phyloP scores from a whole-genome alignment of 2,329 filamentous ascomycete species.

The Metarhizium album region DNA sequence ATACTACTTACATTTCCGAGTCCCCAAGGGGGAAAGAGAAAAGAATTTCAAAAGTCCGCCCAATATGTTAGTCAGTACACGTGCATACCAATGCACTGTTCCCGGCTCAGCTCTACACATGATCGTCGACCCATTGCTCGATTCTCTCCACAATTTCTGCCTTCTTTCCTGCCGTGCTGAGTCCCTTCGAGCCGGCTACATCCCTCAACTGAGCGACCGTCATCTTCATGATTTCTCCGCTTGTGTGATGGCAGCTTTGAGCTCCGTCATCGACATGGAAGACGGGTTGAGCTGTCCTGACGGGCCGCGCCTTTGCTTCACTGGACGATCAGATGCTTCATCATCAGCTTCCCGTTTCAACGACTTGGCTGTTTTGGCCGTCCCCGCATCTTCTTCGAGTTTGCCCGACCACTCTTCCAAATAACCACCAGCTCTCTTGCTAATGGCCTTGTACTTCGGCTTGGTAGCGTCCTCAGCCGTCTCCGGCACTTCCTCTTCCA shows the following conservation, averaged over 20 bases:
- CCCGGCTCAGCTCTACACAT: constrained; percentile 10
- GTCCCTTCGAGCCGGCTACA: constrained; percentile 33
- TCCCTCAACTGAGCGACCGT: constrained; percentile 43
- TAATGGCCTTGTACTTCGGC: constrained; percentile 77
- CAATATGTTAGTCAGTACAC: neutral
- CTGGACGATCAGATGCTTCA: constrained; percentile 27
- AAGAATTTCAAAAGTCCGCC: neutral
- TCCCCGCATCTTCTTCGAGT: constrained; percentile 45
- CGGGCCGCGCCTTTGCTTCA: constrained; percentile 33
- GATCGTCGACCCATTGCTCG: constrained; percentile 45
- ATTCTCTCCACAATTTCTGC: constrained; percentile 43
- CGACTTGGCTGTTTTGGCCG: constrained; percentile 26
- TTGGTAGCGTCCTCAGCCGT: constrained; percentile 65
- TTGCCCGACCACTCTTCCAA: constrained; percentile 65
- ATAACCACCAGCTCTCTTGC: constrained; percentile 74
- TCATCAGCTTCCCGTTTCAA: constrained; percentile 43
- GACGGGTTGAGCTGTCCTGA: constrained; percentile 23
- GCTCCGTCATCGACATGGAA: constrained; percentile 32
- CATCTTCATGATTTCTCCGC: constrained; percentile 40
- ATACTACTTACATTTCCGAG: no score
- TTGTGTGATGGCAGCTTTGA: constrained; percentile 33
- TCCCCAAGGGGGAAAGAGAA: no score
- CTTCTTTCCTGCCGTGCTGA: constrained; percentile 42
- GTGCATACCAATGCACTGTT: neutral
- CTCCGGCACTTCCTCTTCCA: constrained; percentile 83